Evolutionary conservation across 768 basidiomycete genomes (phyloP), one percentile per base, ranked within the genome.

Genomic region (Boletellus sp.): DNA sequence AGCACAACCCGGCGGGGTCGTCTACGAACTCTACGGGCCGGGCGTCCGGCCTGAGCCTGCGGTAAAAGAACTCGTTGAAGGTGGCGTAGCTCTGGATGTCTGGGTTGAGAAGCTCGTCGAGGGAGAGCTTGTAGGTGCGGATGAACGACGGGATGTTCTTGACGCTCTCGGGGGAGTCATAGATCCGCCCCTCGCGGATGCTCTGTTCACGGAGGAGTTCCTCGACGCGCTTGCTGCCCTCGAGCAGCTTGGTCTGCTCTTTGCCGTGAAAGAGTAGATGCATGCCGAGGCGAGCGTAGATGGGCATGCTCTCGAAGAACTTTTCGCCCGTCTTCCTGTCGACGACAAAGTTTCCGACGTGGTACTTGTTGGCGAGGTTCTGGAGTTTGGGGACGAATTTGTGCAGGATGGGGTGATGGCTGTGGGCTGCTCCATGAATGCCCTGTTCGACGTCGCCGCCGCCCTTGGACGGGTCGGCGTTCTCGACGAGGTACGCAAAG

Each of bases 41-140:
- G 4, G 80, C 82, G 5, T 65, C 78, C 0, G 78, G 72, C 50
- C 74, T 76, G 45, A 90, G 72, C 59, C 80, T 76, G 36, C 82
- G 78, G 43, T 45, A 55, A 72, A 93, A 93, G 73, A 93, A 91
- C 6, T 83, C 74, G 68, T 92, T 93, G 74, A 93, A 89, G 12
- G 70, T 80, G 57, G 67, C 68, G 64, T 91, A 91, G 38, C 78
- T 73, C 1, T 37, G 28, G 42, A 84, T 65, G 62, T 91, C 83
- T 2, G 83, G 78, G 26, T 85, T 64, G 13, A 83, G 69, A 17
- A 92, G 77, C 59, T 91, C 85, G 42, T 73, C 71, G 17, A 75
- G 62, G 12, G 78, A 62, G 39, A 92, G 73, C 2, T 66, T 57
- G 64, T 84, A 84, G 0, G 80, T 77, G 17, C 72, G 48, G 52